Evolutionary conservation across 2,329 filamentous ascomycete genomes (phyloP).

Genomic region (Epichloe sibirici): DNA sequence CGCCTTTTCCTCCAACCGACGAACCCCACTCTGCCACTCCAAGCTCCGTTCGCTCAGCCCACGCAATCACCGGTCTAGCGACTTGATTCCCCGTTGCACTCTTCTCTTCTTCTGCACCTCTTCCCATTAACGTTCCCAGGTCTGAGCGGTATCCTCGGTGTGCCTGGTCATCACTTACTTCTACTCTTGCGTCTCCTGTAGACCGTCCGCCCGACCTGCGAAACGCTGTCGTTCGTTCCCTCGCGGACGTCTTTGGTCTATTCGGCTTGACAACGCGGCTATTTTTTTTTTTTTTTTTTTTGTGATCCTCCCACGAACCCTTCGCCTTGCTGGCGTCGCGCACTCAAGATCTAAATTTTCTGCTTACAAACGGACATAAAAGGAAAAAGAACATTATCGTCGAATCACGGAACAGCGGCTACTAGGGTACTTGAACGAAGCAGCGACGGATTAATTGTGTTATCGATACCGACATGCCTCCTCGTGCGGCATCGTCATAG

Average conservation of each 20-base stretch:
- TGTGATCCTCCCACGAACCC: not conserved
- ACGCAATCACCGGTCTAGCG: no score
- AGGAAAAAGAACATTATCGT: not conserved
- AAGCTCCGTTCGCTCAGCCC: not conserved
- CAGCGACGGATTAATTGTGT: not conserved
- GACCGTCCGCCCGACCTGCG: not conserved
- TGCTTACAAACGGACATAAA: no score
- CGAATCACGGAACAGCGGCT: not conserved
- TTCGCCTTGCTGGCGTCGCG: not conserved
- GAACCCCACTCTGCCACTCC: conserved; percentile 1
- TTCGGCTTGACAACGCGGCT: not conserved
- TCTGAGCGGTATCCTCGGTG: not conserved
- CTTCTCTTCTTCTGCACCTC: not conserved
- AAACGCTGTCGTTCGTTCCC: not conserved
- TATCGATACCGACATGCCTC: conserved; percentile 4
- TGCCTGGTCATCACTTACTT: not conserved
- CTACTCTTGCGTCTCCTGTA: not conserved
- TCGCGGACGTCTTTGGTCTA: not conserved
- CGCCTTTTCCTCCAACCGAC: not conserved
- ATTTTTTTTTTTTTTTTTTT: not conserved
- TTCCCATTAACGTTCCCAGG: not conserved
- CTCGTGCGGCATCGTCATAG: conserved; percentile 3
- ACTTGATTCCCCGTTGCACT: not conserved
- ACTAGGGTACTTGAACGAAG: not conserved
- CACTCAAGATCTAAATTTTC: not conserved